Conservation (phyloP, 805 yeast genomes). For the Pichia insulana region DNA sequence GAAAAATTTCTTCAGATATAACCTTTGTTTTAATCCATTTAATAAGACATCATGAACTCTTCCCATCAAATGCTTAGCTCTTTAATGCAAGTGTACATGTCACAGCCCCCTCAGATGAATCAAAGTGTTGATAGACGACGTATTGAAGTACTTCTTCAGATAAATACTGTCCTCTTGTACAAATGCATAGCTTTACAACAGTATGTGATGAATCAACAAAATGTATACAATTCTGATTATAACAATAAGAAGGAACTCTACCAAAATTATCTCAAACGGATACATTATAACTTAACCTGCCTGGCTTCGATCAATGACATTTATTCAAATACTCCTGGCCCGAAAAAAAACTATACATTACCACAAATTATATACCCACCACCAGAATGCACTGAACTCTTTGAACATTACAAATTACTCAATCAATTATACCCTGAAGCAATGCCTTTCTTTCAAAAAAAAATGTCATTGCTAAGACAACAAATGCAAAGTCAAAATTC, state of each 20-base stretch:
- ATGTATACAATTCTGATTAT: slow-evolving; percentile 17
- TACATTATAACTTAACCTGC: slow-evolving; percentile 29
- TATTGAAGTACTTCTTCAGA: slow-evolving; percentile 28
- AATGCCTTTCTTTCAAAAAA: slow-evolving; percentile 22
- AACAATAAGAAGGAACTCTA: slow-evolving; percentile 23
- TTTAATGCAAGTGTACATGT: slow-evolving; percentile 21
- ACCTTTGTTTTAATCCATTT: too few relatives aligned
- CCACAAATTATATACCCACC: slow-evolving; percentile 50
- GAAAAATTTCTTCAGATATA: too few relatives aligned
- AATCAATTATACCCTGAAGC: slow-evolving; percentile 45
- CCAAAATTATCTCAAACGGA: slow-evolving; percentile 29
- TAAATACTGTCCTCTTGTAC: slow-evolving; percentile 27
- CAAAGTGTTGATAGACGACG: slow-evolving; percentile 27
- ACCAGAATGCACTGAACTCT: slow-evolving; percentile 45
- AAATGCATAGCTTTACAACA: slow-evolving; percentile 26
- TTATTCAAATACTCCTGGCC: slow-evolving; percentile 22
- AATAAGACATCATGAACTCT: slow-evolving; percentile 6
- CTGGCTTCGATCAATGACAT: slow-evolving; percentile 31
- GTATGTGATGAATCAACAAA: slow-evolving; percentile 18
- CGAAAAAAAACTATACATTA: slow-evolving; percentile 22
- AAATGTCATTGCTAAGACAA: slow-evolving; percentile 21
- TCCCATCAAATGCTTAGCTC: slow-evolving; percentile 13
- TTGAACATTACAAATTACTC: slow-evolving; percentile 33
- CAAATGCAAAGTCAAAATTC: slow-evolving; percentile 15
- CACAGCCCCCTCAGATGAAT: slow-evolving; percentile 24